Percentiles rank a stretch among this genome's conserved stretches.
Conservation (phyloP, 495 filamentous ascomycete species). For the Daldinia vernicosa region DNA sequence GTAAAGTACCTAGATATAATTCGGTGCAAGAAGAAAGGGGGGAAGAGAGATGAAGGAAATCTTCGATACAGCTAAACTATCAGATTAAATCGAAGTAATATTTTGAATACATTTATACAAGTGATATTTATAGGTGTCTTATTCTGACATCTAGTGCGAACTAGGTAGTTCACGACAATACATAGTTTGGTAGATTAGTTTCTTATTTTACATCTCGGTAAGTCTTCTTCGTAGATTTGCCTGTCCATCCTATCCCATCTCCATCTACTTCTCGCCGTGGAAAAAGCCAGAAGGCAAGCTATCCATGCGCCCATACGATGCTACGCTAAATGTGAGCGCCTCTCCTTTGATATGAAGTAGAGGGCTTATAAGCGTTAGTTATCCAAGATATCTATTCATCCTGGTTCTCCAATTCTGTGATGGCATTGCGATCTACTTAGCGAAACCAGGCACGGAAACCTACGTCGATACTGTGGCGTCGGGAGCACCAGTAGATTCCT, state of each 20-base stretch:
- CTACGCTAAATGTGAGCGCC: slow-evolving; percentile 17
- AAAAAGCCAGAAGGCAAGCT: neutral
- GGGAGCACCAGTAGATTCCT: slow-evolving; percentile 5
- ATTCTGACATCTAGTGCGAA: neutral
- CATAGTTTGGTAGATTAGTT: neutral
- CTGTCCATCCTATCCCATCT: neutral
- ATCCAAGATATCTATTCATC: neutral
- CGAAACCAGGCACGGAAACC: neutral
- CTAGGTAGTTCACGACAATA: neutral
- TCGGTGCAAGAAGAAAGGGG: neutral
- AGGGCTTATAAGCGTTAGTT: too few relatives aligned
- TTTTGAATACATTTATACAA: neutral
- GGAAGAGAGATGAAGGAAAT: neutral
- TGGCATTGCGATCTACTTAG: neutral
- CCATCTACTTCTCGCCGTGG: neutral
- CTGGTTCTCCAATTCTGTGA: neutral
- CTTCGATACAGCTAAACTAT: neutral
- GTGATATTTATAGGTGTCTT: neutral
- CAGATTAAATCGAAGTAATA: neutral
- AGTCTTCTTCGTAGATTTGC: neutral
- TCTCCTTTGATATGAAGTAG: neutral
- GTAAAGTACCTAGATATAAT: neutral
- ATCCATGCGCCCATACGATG: neutral
- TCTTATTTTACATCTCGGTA: neutral
- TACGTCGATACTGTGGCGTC: neutral